Conservation (phyloP, 1,284 basidiomycete genomes). For the Cutaneotrichosporon spelunceum region DNA sequence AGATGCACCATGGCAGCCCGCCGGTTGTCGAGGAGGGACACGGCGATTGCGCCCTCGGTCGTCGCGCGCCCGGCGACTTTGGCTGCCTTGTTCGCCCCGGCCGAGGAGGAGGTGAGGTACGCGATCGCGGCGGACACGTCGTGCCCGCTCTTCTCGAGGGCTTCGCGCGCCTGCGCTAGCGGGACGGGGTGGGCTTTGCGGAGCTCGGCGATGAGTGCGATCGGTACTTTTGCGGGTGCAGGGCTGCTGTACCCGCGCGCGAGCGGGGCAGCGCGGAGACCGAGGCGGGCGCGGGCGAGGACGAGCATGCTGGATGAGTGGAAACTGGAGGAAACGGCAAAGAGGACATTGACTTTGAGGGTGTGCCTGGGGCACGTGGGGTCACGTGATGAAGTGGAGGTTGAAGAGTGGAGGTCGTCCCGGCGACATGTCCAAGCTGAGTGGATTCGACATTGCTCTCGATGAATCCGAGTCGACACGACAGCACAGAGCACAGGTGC, state of each 20-base stretch:
- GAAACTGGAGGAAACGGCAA: not conserved
- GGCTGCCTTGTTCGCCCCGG: constrained; percentile 61
- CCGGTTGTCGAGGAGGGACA: constrained; percentile 65
- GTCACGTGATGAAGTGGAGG: not conserved
- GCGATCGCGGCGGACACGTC: constrained; percentile 69
- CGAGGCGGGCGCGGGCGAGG: too few relatives aligned
- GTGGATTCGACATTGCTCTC: too few relatives aligned
- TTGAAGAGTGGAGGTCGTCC: too few relatives aligned
- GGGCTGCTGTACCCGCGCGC: constrained; percentile 25
- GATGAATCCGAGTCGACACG: too few relatives aligned
- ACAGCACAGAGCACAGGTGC: too few relatives aligned
- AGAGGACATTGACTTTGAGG: too few relatives aligned
- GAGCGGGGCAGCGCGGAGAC: constrained; percentile 10
- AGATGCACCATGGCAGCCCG: constrained; percentile 85
- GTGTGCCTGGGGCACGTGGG: not conserved
- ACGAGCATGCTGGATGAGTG: constrained; percentile 19
- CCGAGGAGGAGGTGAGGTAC: constrained; percentile 74
- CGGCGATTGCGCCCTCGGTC: constrained; percentile 73
- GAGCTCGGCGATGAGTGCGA: constrained; percentile 79
- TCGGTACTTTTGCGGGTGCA: constrained; percentile 49
- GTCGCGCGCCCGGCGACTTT: constrained; percentile 74
- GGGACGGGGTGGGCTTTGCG: constrained; percentile 73
- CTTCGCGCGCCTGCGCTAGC: constrained; percentile 83
- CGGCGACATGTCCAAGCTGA: too few relatives aligned
- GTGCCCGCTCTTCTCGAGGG: constrained; percentile 70